Evolutionary conservation across 441 rosid genomes (phyloP).

Genomic region (Erysimum pusillum): DNA sequence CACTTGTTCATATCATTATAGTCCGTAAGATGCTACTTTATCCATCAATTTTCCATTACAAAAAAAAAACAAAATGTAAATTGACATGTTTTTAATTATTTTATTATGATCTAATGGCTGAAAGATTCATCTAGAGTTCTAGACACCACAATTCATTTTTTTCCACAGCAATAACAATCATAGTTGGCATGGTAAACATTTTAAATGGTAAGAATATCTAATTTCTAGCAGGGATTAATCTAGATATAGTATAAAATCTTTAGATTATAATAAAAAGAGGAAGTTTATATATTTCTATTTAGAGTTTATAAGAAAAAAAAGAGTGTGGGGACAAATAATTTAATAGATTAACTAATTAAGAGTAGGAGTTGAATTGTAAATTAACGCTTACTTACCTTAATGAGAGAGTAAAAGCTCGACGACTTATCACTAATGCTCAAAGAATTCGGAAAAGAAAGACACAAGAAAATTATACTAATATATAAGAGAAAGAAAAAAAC

Average conservation of each 20-base stretch:
- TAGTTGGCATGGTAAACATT: not conserved
- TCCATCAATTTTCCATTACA: not conserved
- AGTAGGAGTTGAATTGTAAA: slow-evolving; percentile 38
- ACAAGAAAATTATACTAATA: not conserved
- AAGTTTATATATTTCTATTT: no score
- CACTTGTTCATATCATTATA: not conserved
- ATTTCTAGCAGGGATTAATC: no score
- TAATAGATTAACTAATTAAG: not conserved
- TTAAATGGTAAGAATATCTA: not conserved
- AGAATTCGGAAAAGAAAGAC: slow-evolving; percentile 29
- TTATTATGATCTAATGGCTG: not conserved
- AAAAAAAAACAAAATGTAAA: not conserved
- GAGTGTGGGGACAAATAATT: not conserved
- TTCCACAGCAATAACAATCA: not conserved
- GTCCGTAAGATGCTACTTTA: not conserved
- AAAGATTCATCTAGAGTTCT: not conserved
- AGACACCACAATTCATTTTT: not conserved
- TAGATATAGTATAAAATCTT: no score
- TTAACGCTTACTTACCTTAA: slow-evolving; percentile 41
- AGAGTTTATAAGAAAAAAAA: not conserved
- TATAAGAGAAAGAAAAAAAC: not conserved
- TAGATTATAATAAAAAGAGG: no score
- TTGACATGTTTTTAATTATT: not conserved
- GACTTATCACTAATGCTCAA: slow-evolving; percentile 28
- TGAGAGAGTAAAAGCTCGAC: slow-evolving; percentile 35